These are phyloP conservation scores for Psilocybe sp. DNA, from an alignment of 768 basidiomycete genomes.

Conservation along the genomic window DNA sequence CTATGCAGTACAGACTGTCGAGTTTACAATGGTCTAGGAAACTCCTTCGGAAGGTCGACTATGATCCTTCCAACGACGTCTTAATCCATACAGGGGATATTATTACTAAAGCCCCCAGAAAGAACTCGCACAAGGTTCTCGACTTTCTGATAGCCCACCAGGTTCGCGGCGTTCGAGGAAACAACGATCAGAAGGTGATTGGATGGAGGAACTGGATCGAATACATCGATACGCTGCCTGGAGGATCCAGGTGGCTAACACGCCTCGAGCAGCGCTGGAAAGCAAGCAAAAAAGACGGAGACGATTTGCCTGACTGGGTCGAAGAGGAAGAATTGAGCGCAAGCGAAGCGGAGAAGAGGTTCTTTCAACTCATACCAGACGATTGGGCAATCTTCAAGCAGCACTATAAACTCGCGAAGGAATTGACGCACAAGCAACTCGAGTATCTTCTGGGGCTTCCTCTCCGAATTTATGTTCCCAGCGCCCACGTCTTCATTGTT, in stretches of 20 bases:
- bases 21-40: constrained; percentile 36
- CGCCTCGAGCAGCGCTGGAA: constrained; percentile 46
- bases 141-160: constrained; percentile 60
- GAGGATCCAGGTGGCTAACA: constrained; percentile 54
- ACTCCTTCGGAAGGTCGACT: constrained; percentile 61
- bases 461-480: constrained; percentile 69
- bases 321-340: constrained; percentile 16
- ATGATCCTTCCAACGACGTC: constrained; percentile 56
- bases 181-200: constrained; percentile 89
- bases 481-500: constrained; percentile 71
- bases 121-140: constrained; percentile 62
- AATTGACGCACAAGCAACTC: constrained; percentile 60
- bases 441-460: constrained; percentile 77
- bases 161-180: constrained; percentile 84
- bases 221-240: constrained; percentile 59
- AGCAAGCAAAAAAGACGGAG: constrained; percentile 10
- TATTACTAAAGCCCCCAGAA: constrained; percentile 61
- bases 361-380: constrained; percentile 55
- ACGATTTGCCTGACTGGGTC: constrained; percentile 5
- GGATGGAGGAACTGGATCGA: constrained; percentile 89
- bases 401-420: constrained; percentile 74
- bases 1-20: not conserved
- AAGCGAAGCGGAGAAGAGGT: constrained; percentile 26
- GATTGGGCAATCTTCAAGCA: constrained; percentile 74
- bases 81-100: constrained; percentile 87